Percentiles rank a stretch among this genome's conserved stretches.
These are phyloP conservation scores for Didymella glomerata DNA, from an alignment of 2,329 filamentous ascomycete species.

Conservation along the genomic window DNA sequence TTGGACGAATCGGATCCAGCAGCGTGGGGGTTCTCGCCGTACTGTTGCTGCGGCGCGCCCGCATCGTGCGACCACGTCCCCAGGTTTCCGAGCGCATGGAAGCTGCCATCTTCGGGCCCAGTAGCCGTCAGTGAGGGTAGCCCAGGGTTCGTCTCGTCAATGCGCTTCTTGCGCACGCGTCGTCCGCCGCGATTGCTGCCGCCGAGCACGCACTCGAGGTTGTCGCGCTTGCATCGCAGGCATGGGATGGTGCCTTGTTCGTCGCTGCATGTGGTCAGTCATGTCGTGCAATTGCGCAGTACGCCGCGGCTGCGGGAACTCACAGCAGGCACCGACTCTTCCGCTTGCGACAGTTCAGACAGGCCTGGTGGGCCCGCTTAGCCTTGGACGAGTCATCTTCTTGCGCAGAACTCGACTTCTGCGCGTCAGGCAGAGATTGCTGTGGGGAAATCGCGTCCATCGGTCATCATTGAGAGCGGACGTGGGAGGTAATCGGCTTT, in stretches of 20 bases:
- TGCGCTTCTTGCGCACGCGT: conserved; percentile 62
- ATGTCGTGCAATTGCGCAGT: conserved; percentile 5
- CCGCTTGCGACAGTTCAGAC: conserved; percentile 50
- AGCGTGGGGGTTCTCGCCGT: conserved; percentile 33
- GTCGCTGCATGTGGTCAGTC: conserved; percentile 46
- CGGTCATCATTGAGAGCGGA: conserved; percentile 10
- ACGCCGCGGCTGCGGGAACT: conserved; percentile 21
- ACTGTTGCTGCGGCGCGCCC: conserved; percentile 27
- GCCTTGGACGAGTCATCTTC: conserved; percentile 31
- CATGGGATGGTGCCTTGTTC: conserved; percentile 63
- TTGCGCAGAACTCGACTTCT: conserved; percentile 10
- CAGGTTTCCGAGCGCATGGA: conserved; percentile 49
- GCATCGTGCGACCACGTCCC: conserved; percentile 47
- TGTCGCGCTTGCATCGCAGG: conserved; percentile 65
- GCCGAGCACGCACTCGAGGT: conserved; percentile 66
- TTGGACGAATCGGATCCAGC: conserved; percentile 43
- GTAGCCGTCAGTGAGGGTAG: conserved; percentile 39
- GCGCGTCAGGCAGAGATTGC: conserved; percentile 17
- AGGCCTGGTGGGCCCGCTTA: conserved; percentile 39
- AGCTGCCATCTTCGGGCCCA: conserved; percentile 47
- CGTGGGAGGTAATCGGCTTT: conserved; percentile 14
- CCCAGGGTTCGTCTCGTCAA: conserved; percentile 25
- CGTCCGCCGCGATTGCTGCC: conserved; percentile 67
- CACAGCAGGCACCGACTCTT: conserved; percentile 53
- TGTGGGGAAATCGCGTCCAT: conserved; percentile 21